phyloP scores from a whole-genome alignment of 495 filamentous ascomycete genomes.

The Daldinia grandis region DNA sequence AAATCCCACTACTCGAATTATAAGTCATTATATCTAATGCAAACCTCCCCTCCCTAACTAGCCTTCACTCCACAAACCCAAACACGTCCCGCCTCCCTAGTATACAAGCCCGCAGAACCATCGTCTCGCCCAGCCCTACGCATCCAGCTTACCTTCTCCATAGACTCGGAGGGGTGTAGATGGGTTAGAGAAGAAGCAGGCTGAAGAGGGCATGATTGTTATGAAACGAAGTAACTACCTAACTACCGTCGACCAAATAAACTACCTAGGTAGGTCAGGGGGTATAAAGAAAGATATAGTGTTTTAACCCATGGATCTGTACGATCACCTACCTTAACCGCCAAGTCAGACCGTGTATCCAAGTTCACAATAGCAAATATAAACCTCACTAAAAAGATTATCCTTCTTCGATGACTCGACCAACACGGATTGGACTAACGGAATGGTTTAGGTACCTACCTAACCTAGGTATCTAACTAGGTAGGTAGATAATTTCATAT shows the following conservation, averaged over 20 bases:
- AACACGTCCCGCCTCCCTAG: conserved; percentile 36
- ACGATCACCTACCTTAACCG: not conserved
- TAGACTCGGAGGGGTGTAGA: conserved; percentile 1
- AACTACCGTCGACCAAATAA: not conserved
- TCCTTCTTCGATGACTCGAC: not conserved
- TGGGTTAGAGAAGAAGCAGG: conserved; percentile 28
- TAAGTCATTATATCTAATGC: conserved; percentile 43
- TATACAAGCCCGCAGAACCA: conserved; percentile 28
- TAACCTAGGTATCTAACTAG: no score
- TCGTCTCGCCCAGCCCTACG: not conserved
- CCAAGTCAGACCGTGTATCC: not conserved
- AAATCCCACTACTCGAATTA: not conserved
- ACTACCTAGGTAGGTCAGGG: no score
- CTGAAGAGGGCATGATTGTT: conserved; percentile 17
- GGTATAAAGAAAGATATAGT: not conserved
- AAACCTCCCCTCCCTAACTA: not conserved
- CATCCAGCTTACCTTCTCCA: conserved; percentile 16
- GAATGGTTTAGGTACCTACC: no score
- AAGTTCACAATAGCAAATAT: not conserved
- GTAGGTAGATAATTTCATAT: no score
- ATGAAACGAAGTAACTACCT: not conserved
- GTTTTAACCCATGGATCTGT: not conserved
- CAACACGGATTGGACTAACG: no score
- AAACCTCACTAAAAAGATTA: not conserved
- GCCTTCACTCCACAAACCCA: conserved; percentile 39